Evolutionary conservation across 2,329 filamentous ascomycete genomes (phyloP), one percentile per base, ranked within the genome.

Genomic region (Sphaerostilbella broomeana): DNA sequence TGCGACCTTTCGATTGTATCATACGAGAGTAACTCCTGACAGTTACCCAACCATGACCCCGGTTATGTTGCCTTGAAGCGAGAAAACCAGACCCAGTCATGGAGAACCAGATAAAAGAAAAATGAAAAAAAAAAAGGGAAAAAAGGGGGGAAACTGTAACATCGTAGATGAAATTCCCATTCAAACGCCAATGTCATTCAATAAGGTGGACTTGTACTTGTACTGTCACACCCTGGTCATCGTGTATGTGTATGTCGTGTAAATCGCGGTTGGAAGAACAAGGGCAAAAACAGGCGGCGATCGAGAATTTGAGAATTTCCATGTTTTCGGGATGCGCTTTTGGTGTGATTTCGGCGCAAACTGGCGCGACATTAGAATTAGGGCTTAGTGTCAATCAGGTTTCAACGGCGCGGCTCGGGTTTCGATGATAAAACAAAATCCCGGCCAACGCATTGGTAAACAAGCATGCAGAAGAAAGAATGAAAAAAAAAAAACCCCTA

Each of bases 151-250:
- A 18, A 25, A 12, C 28, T 22, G 28, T 12, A 19, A 32, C 15
- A 35, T 35, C 16, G 6, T n/a, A 20, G 38, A 20, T 29, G 18
- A 28, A 38, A 19, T 33, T 32, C 25, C 28, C 35, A 38, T 21
- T 21, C 35, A 33, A 42, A 42, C 40, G 40, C 40, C 40, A 17
- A 25, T 38, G 25, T 28, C 38, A 28, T 34, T 20, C 24, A 17
- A 24, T 24, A 26, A 15, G 20, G 28, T 31, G 28, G 16, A 17
- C 18, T 13, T 17, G 28, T 16, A 11, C 11, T 17, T 13, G 7
- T 31, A 13, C 28, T 10, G 18, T n/a, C n/a, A n/a, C n/a, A n/a
- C n/a, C n/a, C n/a, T n/a, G n/a, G n/a, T n/a, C n/a, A 15, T 41
- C 38, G 32, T 35, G 26, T 41, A 35, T 41, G 32, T 27, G 34